A percentile compares a stretch with the other conserved stretches of the same genome.
Conservation (phyloP, 306 rosid species). For the Abrus pulchellus region DNA sequence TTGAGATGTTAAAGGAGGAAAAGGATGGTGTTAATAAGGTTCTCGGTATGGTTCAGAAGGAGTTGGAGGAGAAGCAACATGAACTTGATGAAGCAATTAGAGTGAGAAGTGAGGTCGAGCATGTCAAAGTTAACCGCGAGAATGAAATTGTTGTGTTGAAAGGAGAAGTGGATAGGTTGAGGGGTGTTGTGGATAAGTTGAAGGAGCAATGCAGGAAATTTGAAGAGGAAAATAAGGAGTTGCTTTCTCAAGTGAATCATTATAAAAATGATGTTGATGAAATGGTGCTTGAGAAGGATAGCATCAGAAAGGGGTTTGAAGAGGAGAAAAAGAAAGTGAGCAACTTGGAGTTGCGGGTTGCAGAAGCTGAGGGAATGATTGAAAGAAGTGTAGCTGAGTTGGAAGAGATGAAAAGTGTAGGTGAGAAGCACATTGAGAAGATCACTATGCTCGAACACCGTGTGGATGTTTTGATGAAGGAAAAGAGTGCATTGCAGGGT, state of each 20-base stretch:
- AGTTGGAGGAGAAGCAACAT: conserved; percentile 40
- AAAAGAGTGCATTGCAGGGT: conserved; percentile 56
- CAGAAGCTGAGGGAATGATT: conserved; percentile 49
- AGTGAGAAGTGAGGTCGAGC: conserved; percentile 56
- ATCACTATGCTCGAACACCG: conserved; percentile 49
- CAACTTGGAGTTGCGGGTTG: conserved; percentile 50
- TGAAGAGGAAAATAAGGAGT: conserved; percentile 52
- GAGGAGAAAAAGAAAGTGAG: conserved; percentile 63
- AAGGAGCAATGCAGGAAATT: conserved; percentile 28
- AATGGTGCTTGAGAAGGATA: conserved; percentile 43
- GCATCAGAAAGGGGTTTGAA: conserved; percentile 43
- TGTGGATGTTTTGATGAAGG: conserved; percentile 52
- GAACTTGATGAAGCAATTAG: conserved; percentile 50
- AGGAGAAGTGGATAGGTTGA: conserved; percentile 47
- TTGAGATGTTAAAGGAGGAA: conserved; percentile 53
- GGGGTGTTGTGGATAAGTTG: conserved; percentile 43
- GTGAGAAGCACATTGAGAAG: conserved; percentile 47
- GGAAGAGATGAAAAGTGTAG: conserved; percentile 44
- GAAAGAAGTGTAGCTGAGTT: conserved; percentile 53
- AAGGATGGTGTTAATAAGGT: conserved; percentile 16
- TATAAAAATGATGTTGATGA: conserved; percentile 40
- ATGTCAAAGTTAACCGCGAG: conserved; percentile 49
- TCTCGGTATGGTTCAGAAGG: conserved; percentile 47
- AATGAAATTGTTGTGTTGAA: conserved; percentile 54
- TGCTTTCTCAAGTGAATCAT: conserved; percentile 52